Base-by-base conservation (phyloP, 2,329 filamentous ascomycete species). In the Chalaropsis thielavioides region DNA sequence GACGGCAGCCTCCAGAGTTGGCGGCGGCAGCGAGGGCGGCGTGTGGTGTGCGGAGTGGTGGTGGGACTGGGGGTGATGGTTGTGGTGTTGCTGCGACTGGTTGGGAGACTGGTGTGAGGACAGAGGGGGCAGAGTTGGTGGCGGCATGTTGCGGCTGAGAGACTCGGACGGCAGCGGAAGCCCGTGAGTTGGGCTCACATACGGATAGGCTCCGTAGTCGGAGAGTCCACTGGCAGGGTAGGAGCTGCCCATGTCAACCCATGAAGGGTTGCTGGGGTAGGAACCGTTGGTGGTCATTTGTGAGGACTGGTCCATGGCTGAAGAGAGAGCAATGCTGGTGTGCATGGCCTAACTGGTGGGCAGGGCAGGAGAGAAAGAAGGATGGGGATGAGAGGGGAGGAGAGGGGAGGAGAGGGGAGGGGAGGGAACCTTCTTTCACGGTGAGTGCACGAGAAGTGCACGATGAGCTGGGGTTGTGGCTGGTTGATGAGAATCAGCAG, bases 71-170 rank as follows among this genome's bases (percentile, higher is more conserved):
- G 44, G 10, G 44, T 22, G n/a, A 6, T 49, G 44, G 44, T 17
- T 49, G 22, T 56, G 49, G 49, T 40, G 71, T 31, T 31, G 67
- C 35, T 69, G 70, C 38, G 71, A 68, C 40, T 72, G 73, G 15
- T 73, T 72, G 64, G 74, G 72, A 63, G 74, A 70, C 43, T 73
- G 71, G 61, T 73, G 72, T 44, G 72, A 70, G 46, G 71, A 69
- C 6, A 54, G n/a, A 4, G 59, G 64, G 2, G 64, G 64, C 46
- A 60, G 49, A 11, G 51, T 68, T 19, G 84, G 82, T 54, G 84
- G 82, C 62, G 83, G 79, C 75, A 84, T 81, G 67, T 24, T 15
- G 31, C 78, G 74, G 67, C 71, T 72, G 65, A 83, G 70, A 1
- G 79, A 75, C 66, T 83, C 81, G 27, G 80, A 77, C 2, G 80